phyloP scores from a whole-genome alignment of 345 rosid genomes.

The Barbarea vulgaris region DNA sequence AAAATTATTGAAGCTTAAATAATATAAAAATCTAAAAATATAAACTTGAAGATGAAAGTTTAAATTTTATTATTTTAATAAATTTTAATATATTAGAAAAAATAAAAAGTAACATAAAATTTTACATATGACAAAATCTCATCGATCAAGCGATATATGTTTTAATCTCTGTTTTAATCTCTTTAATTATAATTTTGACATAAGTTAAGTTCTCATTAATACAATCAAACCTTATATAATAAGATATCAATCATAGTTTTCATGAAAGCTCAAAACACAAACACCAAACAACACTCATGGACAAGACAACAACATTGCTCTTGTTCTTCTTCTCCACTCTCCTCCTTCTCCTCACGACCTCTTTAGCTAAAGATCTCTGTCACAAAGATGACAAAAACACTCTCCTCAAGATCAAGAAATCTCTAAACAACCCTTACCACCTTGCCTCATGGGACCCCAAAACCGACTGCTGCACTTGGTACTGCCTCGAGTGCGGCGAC shows the following conservation, averaged over 20 bases:
- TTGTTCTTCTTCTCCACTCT: conserved; percentile 33
- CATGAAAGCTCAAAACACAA: conserved; percentile 10
- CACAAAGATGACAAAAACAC: conserved; percentile 60
- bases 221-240: too few species aligned
- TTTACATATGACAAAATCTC: too few species aligned
- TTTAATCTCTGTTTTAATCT: too few species aligned
- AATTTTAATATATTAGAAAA: too few species aligned
- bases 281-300: conserved; percentile 5
- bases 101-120: too few species aligned
- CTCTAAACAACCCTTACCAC: conserved; percentile 62
- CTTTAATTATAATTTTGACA: too few species aligned
- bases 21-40: too few species aligned
- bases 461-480: conserved; percentile 76
- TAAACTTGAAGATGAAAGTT: too few species aligned
- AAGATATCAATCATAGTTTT: conserved; percentile 14
- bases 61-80: too few species aligned
- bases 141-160: too few species aligned
- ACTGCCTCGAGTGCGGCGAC: conserved; percentile 53
- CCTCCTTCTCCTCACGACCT: conserved; percentile 31
- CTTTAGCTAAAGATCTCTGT: conserved; percentile 53
- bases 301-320: conserved; percentile 25
- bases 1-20: too few species aligned
- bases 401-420: conserved; percentile 59
- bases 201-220: too few species aligned
- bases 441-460: conserved; percentile 63